Evolutionary conservation across 352 stramenopile genomes (phyloP), one percentile per base, ranked within the genome.

Genomic region (Phytophthora meadii): DNA sequence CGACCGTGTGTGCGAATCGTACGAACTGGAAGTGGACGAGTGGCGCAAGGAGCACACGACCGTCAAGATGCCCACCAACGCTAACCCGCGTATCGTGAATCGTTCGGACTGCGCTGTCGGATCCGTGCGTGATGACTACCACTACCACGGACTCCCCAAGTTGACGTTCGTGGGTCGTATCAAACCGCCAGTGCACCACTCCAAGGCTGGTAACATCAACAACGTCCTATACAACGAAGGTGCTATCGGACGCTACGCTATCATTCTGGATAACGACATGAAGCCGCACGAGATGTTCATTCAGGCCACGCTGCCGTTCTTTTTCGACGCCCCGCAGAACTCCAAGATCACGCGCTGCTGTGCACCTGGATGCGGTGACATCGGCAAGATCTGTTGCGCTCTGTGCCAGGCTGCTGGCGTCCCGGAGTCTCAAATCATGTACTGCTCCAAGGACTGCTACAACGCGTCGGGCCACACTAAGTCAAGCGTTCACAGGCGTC

Each of bases 191-290:
- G 77, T 88, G 9, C 84, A 93, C 65, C 84, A 93, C 71, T 82
- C 69, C 28, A 93, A 93, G 61, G 84, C 84, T 14, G 84, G 82
- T 9, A 93, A 93, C 71, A 90, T 91, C 60, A 93, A 93, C 77
- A 92, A 93, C 48, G 81, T 88, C 36, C 66, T 93, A 5, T 90
- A 92, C 76, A 91, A 93, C 49, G 84, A 93, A 68, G 79, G 81
- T n/a, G 80, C 82, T 11, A 78, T 61, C 40, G 82, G 81, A 8
- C 81, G 82, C 19, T 90, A 92, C 59, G 81, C 78, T 25, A 85
- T 93, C 45, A 93, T 93, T 45, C 61, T 93, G 34, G 84, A 93
- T 68, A 92, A 90, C 63, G 84, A 93, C 64, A 93, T 93, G 84
- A 90, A 90, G 70, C 82, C 82, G 5, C 82, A 90, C 61, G 75